These are phyloP conservation scores for Xylaria sp. DNA, from an alignment of 2,329 filamentous ascomycete species.

Conservation along the genomic window DNA sequence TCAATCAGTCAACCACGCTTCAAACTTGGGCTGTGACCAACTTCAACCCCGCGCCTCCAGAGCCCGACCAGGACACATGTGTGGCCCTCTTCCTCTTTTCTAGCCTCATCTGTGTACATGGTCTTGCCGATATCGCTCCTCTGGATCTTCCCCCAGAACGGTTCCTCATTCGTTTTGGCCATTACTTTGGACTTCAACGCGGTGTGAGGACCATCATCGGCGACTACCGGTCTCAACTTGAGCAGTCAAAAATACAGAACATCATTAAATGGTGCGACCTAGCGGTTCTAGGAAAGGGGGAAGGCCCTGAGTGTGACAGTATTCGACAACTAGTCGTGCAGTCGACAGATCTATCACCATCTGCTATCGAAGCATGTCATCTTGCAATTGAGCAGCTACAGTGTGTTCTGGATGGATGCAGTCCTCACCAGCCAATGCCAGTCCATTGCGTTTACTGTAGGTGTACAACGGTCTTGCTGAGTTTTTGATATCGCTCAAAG, in stretches of 20 bases:
- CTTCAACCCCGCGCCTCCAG: slow-evolving; percentile 24
- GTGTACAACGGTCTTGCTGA: background rate
- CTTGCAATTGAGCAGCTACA: slow-evolving; percentile 29
- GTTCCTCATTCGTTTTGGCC: slow-evolving; percentile 31
- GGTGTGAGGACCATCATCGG: slow-evolving; percentile 21
- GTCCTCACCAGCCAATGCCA: slow-evolving; percentile 1
- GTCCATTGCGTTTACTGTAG: slow-evolving; percentile 27
- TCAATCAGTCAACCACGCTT: slow-evolving; percentile 28
- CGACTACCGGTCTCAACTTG: slow-evolving; percentile 23
- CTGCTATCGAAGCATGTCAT: slow-evolving; percentile 18
- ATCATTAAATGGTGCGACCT: slow-evolving; percentile 20
- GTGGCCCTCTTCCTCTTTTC: slow-evolving; percentile 32
- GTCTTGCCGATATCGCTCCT: slow-evolving; percentile 21
- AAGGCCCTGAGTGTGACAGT: slow-evolving; percentile 22
- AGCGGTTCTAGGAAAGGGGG: slow-evolving; percentile 11
- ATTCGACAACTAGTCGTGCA: slow-evolving; percentile 22
- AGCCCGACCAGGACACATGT: slow-evolving; percentile 22
- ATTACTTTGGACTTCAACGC: slow-evolving; percentile 33
- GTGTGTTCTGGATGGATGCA: slow-evolving; percentile 26
- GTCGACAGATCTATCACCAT: slow-evolving; percentile 21
- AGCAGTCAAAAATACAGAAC: slow-evolving; percentile 21
- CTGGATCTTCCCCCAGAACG: slow-evolving; percentile 18
- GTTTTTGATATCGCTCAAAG: background rate
- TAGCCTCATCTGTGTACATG: slow-evolving; percentile 23
- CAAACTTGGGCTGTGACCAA: slow-evolving; percentile 34